Evolutionary conservation across 805 yeast species (phyloP).

Genomic region (Komagataella kurtzmanii): DNA sequence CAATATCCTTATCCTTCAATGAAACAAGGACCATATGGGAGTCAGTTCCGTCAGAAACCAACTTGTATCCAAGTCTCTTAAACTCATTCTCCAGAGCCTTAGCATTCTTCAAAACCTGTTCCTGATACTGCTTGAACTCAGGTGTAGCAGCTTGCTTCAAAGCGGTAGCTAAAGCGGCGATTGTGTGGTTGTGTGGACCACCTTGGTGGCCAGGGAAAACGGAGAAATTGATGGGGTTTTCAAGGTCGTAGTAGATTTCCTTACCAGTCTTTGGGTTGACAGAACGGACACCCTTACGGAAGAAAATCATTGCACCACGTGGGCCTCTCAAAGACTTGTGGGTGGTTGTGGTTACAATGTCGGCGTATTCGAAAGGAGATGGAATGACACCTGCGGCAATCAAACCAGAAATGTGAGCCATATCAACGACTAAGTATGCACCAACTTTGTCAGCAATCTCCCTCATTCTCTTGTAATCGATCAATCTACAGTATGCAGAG

Average conservation of each 20-base stretch:
- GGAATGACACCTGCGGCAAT: conserved; percentile 93
- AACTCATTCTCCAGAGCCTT: conserved; percentile 68
- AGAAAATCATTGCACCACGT: conserved; percentile 99
- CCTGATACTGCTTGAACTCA: conserved; percentile 84
- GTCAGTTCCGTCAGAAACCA: conserved; percentile 93
- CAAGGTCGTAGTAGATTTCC: conserved; percentile 83
- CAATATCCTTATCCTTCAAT: conserved; percentile 79
- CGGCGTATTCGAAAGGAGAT: conserved; percentile 94
- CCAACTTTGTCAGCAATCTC: conserved; percentile 95
- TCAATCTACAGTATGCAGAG: conserved; percentile 92
- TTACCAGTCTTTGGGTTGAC: conserved; percentile 83
- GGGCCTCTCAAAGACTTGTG: conserved; percentile 99
- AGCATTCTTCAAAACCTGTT: conserved; percentile 81
- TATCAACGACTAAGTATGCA: conserved; percentile 90
- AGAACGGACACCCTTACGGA: conserved; percentile 89
- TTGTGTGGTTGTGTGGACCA: conserved; percentile 99
- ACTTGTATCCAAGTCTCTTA: conserved; percentile 56
- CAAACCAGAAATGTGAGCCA: conserved; percentile 97
- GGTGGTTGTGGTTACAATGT: conserved; percentile 95
- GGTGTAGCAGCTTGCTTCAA: conserved; percentile 87
- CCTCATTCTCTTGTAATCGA: conserved; percentile 94
- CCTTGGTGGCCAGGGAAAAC: conserved; percentile 99
- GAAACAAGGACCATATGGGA: conserved; percentile 91
- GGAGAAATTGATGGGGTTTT: conserved; percentile 90
- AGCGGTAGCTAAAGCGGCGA: conserved; percentile 94